Conservation (phyloP, 208 protist genomes). For the Acanthamoeba castellanii region DNA sequence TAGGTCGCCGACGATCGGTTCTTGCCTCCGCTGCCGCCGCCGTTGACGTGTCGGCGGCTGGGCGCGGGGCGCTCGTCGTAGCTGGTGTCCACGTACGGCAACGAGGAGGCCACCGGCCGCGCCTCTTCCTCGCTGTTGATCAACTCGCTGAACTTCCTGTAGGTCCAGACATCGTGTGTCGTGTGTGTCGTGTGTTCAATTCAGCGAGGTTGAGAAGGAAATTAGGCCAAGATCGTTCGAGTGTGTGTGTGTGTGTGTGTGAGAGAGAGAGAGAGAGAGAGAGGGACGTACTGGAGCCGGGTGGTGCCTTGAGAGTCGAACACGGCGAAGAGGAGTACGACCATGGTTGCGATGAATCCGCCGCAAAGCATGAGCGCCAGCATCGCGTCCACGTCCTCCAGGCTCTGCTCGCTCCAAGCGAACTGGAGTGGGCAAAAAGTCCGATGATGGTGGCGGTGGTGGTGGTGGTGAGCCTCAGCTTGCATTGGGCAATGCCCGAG, state of each 20-base stretch:
- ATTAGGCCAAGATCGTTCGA: too few species aligned
- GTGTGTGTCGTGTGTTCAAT: too few species aligned
- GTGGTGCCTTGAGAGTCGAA: not conserved
- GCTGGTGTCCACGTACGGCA: not conserved
- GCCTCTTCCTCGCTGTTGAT: not conserved
- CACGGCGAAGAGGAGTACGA: not conserved
- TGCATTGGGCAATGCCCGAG: not conserved
- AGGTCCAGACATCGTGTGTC: not conserved
- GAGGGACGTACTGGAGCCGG: not conserved
- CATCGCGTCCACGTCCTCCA: constrained; percentile 30
- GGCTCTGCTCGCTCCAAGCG: not conserved
- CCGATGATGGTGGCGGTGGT: too few species aligned
- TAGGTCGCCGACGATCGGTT: not conserved
- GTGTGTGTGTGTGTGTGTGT: not conserved
- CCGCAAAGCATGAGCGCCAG: constrained; percentile 7
- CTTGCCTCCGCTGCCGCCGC: not conserved
- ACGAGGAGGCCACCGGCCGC: not conserved
- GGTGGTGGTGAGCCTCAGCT: too few species aligned
- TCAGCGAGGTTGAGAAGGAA: too few species aligned
- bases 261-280: not conserved
- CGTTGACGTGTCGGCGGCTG: not conserved
- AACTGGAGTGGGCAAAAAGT: not conserved
- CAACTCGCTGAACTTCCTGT: not conserved
- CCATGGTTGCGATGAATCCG: not conserved
- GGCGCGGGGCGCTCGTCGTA: not conserved